Evolutionary conservation across 306 rosid species (phyloP), one percentile per base, ranked within the genome.

Genomic region (Lathyrus sativus): DNA sequence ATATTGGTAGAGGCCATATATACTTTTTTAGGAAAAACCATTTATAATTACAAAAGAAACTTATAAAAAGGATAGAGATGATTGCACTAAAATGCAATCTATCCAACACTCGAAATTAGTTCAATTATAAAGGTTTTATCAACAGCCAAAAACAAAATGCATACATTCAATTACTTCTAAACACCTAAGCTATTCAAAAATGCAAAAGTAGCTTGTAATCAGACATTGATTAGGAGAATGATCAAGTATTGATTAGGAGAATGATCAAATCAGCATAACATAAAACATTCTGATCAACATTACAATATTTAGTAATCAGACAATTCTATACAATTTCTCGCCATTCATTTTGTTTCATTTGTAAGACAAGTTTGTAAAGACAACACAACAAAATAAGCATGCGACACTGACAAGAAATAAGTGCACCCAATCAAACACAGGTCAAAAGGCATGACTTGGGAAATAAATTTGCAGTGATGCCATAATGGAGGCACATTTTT

Each of bases 401-500:
- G 5, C 10, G 1, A 24, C 29, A 28, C 38, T 9, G 74, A 49
- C 50, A 51, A 3, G 53, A 62, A 10, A 22, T 50, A 18, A 12
- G 22, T 41, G 61, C 24, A 61, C 67, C 70, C 50, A 43, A 60
- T 10, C 28, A 13, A 4, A 50, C 58, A 60, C 43, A 45, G 9
- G 61, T 74, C 77, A 63, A 60, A 64, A 74, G 41, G 74, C 62
- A 35, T 57, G 62, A 15, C 73, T 14, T 42, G 37, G 4, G 49
- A 60, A 61, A 71, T 39, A 63, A 79, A 71, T 31, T 24, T 70
- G 70, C 55, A 22, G 57, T 14, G 49, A 14, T 38, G 24, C 41
- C 80, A 57, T 70, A 50, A 75, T 59, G 76, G 60, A 70, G 58
- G 13, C 70, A 48, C 67, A 43, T 70, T 70, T 74, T 70, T 59